phyloP scores from a whole-genome alignment of 352 stramenopile species.

The Phytopythium sindhum region DNA sequence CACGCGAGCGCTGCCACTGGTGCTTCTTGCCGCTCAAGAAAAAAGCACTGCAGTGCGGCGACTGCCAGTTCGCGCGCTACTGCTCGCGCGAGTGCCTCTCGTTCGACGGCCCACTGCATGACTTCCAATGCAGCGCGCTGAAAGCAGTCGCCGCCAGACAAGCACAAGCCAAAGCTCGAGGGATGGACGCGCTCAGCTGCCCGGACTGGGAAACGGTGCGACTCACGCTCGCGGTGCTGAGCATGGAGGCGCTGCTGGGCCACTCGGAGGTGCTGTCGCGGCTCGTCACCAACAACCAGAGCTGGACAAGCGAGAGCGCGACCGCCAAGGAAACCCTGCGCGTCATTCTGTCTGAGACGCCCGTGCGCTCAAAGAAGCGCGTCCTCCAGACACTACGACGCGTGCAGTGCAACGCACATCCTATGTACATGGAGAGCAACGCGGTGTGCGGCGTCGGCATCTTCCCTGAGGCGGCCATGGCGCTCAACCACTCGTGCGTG shows the following conservation, averaged over 20 bases:
- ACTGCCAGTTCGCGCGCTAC: constrained; percentile 49
- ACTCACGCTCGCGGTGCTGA: constrained; percentile 47
- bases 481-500: constrained; percentile 63
- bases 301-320: not conserved
- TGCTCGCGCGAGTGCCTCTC: constrained; percentile 47
- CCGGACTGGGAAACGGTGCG: constrained; percentile 42
- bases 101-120: constrained; percentile 41
- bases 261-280: constrained; percentile 25
- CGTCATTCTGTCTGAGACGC: constrained; percentile 13
- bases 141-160: constrained; percentile 10
- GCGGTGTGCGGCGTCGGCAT: constrained; percentile 43
- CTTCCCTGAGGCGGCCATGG: constrained; percentile 67
- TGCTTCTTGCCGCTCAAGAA: constrained; percentile 42
- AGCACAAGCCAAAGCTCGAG: not conserved
- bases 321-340: constrained; percentile 4
- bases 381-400: constrained; percentile 30
- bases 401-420: constrained; percentile 59
- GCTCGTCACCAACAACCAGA: constrained; percentile 17
- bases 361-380: constrained; percentile 16
- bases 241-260: constrained; percentile 48
- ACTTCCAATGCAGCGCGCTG: constrained; percentile 42
- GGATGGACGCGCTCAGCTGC: not conserved
- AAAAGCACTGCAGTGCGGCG: constrained; percentile 50
- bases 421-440: constrained; percentile 39
- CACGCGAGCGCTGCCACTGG: constrained; percentile 47